Evolutionary conservation across 257 asterid species (phyloP), one percentile per base, ranked within the genome.

Genomic region (Verbena officinalis): DNA sequence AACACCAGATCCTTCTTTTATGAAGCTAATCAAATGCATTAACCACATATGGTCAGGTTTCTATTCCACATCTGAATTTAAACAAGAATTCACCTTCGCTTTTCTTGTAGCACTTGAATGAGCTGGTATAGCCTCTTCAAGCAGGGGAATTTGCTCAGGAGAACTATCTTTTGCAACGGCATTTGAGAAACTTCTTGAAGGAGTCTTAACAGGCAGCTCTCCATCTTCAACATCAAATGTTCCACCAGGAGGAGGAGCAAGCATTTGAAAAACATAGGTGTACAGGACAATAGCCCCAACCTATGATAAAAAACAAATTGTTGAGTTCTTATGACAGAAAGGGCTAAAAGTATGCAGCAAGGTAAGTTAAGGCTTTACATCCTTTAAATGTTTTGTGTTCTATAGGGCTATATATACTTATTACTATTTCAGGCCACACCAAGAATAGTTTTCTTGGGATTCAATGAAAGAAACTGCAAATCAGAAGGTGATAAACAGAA

Each of bases 271-370:
- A 43, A 94, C 98, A 73, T 88, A 94, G 65, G 99, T 94, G 75
- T 94, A 94, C 42, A 94, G 80, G 74, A 90, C 62, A 74, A 94
- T 88, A 42, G 99, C 99, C 65, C 99, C 99, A 63, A 94, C 99
- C 99, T 93, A 69, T 27, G 57, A 71, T n/a, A 42, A 34, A n/a
- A 55, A 73, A 68, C 43, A 68, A 39, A 70, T 17, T 42, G 24
- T 42, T 61, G 24, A 69, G 70, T 65, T 55, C 51, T 23, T 39
- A 67, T 4, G 21, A 15, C 43, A 34, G 63, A 38, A 49, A 19
- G 42, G 19, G 71, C 39, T 39, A 31, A 54, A 65, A 39, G 19
- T 39, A n/a, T 51, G 64, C 24, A 42, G 53, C 65, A 13, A 53
- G 44, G 21, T 39, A 27, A 34, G 39, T 19, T 54, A 60, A 39